Base-by-base conservation (phyloP, 768 basidiomycete genomes). In the Pisolithus albus region DNA sequence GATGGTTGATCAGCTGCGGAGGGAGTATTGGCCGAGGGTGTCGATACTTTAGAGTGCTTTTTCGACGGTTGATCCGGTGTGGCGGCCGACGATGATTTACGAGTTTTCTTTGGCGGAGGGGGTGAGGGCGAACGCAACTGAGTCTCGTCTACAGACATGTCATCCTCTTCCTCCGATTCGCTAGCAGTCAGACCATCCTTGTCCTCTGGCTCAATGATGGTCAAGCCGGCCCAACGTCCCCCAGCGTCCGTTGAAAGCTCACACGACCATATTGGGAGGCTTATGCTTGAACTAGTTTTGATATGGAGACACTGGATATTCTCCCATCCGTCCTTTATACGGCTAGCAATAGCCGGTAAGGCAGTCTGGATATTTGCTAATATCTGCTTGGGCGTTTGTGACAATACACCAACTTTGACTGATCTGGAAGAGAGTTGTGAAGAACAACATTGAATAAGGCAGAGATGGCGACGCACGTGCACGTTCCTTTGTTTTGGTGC, bases 401-500 rank as follows among this genome's bases (percentile, higher is more conserved):
- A 81, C 38, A 90, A 68, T 3, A 78, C 79, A 43, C 83, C 86
- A 47, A 98, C 75, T 71, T 93, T 93, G 55, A 97, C 79, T 28
- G 93, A 84, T 24, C 92, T 94, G 59, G 26, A 26, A 7, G 37
- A 30, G 28, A 42, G 10, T 21, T 1, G 23, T 2, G 50, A 21
- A 50, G 2, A 36, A 36, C 23, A 2, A 16, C 4, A 8, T 37
- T 10, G 23, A 9, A 5, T 10, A n/a, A 24, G 0, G 9, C 13
- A 43, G 16, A 16, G 32, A 24, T 16, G 5, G 30, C 30, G 16
- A 80, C 92, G 47, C 72, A 94, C 90, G 85, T 83, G 80, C 88
- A 91, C 6, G 92, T 96, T 11, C 96, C 96, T 56, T 81, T 83
- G 51, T 93, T 92, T 70, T 93, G 89, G 66, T 93, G 88, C 85